phyloP scores from a whole-genome alignment of 306 rosid species.

The Rubus parviflorus region DNA sequence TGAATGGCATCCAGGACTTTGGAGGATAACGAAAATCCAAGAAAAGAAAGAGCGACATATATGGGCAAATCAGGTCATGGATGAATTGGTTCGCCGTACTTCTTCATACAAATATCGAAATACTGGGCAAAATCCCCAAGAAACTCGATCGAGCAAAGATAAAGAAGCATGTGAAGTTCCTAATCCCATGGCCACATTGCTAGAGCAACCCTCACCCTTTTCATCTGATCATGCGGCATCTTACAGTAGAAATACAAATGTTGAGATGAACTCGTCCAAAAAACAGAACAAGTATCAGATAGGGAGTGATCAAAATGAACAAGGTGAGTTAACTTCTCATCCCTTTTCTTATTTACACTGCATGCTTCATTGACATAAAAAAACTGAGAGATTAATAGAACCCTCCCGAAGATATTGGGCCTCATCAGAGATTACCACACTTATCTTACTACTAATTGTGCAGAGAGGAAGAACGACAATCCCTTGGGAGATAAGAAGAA shows the following conservation, averaged over 20 bases:
- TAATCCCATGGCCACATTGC: background rate
- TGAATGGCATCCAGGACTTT: slow-evolving; percentile 18
- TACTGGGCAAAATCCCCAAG: slow-evolving; percentile 17
- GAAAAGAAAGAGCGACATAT: slow-evolving; percentile 25
- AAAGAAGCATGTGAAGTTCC: slow-evolving; percentile 10
- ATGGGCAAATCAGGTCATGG: slow-evolving; percentile 26
- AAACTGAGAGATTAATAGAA: background rate
- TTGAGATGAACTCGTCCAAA: background rate
- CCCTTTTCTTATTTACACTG: background rate
- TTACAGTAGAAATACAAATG: background rate
- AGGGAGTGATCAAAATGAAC: background rate
- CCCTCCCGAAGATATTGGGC: too few relatives aligned
- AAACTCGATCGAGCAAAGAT: background rate
- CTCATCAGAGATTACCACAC: background rate
- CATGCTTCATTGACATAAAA: slow-evolving; percentile 1
- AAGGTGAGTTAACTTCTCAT: background rate
- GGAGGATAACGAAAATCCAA: slow-evolving; percentile 24
- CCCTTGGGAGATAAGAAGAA: background rate
- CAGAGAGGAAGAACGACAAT: background rate
- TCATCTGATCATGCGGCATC: background rate
- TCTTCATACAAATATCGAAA: slow-evolving; percentile 28
- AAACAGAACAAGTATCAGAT: background rate
- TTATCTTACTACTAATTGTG: background rate
- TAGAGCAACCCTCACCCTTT: background rate
- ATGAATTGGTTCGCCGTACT: slow-evolving; percentile 12